Evolutionary conservation across 805 yeast species (phyloP), one percentile per base, ranked within the genome.

Genomic region (Nakazawaea sp.): DNA sequence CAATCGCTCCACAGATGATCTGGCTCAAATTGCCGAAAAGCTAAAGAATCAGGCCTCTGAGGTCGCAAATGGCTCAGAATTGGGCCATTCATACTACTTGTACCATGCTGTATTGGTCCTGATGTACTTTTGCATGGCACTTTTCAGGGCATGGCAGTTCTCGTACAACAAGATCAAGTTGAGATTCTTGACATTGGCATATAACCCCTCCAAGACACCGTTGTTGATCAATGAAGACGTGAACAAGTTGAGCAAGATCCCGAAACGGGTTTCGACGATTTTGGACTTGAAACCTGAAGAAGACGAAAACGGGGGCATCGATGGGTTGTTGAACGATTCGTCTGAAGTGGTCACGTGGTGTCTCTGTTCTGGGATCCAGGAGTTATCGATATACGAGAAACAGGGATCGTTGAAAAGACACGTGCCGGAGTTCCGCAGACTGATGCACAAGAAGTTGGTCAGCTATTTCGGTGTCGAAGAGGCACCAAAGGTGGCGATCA

Each of bases 251-350:
- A 53, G 69, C 30, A 92, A 92, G 57, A 70, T 87, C 18, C 98
- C 98, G 3, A 72, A 68, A 45, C 70, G 83, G 34, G 50, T 92
- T 17, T 81, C 94, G 7, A 77, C 84, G 16, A 77, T 90, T n/a
- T 60, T 92, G 40, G 78, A 75, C 47, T 70, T 78, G 53, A 79
- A 78, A 51, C 71, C 80, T 19, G 87, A 78, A 41, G 84, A 81
- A 43, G 90, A 80, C 48, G 95, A 86, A 49, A 90, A 88, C 42
- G 96, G 95, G 23, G 97, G 97, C 2, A 58, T 81, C 30, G 85
- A 81, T 43, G 96, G 95, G 0, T 64, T 90, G 30, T 66, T 89
- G 49, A 78, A 75, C 46, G 85, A 85, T 49, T 71, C 81, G 5
- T 73, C 89, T 32, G 96, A 89, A 50, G 45, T 89, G 26, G 70